Evolutionary conservation across 208 protist species (phyloP).

Genomic region (Acanthamoeba lenticulata): DNA sequence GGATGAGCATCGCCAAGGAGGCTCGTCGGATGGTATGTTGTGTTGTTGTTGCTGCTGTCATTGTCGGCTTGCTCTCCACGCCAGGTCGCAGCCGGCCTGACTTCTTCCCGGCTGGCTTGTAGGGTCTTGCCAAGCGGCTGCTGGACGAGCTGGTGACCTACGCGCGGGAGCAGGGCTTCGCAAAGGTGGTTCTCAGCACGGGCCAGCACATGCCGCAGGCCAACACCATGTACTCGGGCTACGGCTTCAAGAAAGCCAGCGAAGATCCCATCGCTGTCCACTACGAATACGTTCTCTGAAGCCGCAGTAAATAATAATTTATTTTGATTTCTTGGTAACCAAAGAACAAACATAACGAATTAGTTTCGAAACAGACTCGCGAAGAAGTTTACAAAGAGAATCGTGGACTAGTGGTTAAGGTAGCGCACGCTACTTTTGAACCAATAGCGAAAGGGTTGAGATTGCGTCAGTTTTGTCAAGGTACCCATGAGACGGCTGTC

Average conservation of each 20-base stretch:
- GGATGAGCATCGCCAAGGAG: conserved; percentile 5
- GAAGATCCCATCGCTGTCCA: not conserved
- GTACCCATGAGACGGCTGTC: no score
- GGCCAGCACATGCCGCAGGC: conserved; percentile 46
- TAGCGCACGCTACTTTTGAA: no score
- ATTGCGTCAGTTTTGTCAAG: no score
- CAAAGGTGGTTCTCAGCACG: conserved; percentile 8
- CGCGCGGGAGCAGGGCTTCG: not conserved
- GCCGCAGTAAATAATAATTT: not conserved
- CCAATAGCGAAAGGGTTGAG: no score
- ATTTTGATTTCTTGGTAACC: no score
- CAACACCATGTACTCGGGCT: conserved; percentile 22
- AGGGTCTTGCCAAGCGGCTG: not conserved
- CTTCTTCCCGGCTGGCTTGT: not conserved
- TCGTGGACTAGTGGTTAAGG: no score
- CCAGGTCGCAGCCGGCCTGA: not conserved
- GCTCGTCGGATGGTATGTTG: not conserved
- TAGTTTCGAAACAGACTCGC: no score
- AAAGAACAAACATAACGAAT: no score
- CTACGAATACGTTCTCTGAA: conserved; percentile 8
- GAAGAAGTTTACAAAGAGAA: no score
- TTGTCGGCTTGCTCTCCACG: not conserved
- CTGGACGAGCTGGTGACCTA: not conserved
- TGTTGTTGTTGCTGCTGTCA: not conserved
- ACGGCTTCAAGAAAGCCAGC: conserved; percentile 24